Conservation (phyloP, 768 basidiomycete species). For the Rhodotorula graminis region DNA sequence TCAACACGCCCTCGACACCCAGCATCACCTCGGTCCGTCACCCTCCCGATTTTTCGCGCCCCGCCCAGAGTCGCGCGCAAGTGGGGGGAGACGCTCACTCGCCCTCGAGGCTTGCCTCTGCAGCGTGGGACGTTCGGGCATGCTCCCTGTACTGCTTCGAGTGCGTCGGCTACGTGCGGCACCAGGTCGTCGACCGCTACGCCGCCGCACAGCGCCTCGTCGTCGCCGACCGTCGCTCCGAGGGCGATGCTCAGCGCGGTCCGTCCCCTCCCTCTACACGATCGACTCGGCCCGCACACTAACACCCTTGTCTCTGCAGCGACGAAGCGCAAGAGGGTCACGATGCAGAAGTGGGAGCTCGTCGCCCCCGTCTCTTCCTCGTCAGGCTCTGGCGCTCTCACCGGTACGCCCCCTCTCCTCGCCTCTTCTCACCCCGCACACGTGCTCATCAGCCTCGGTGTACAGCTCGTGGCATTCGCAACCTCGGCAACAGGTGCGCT, state of each 20-base stretch:
- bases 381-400: neutral
- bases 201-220: neutral
- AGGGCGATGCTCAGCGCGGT: neutral
- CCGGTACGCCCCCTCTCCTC: constrained; percentile 5
- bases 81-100: neutral
- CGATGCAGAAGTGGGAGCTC: constrained; percentile 1
- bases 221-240: neutral
- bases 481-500: constrained; percentile 31
- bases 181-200: constrained; percentile 1
- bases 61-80: neutral
- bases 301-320: too few relatives aligned
- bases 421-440: too few relatives aligned
- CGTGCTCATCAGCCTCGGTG: too few relatives aligned
- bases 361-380: neutral
- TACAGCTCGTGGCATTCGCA: constrained; percentile 32
- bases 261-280: neutral
- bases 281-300: too few relatives aligned
- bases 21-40: constrained; percentile 15
- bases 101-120: too few relatives aligned
- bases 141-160: neutral
- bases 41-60: neutral
- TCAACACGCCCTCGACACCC: neutral
- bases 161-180: constrained; percentile 14
- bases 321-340: constrained; percentile 15
- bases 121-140: constrained; percentile 23